Conservation (phyloP, 108 stramenopile genomes). For the Cyclotella kingstonii region DNA sequence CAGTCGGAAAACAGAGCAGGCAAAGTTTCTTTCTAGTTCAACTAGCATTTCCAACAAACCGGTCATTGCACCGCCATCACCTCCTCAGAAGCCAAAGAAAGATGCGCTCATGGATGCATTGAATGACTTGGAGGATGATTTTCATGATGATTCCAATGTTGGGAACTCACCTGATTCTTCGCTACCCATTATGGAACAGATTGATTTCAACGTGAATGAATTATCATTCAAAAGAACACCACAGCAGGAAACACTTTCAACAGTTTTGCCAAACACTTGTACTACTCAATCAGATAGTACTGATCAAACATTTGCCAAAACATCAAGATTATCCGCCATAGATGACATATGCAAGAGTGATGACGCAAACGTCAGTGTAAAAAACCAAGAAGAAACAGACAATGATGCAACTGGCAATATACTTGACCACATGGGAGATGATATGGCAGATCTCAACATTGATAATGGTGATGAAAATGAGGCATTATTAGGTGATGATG, state of each 20-base stretch:
- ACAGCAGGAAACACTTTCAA: neutral
- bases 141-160: constrained; percentile 24
- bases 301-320: neutral
- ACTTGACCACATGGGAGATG: constrained; percentile 35
- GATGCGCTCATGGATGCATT: constrained; percentile 63
- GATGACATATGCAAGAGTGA: neutral
- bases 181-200: constrained; percentile 22
- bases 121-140: constrained; percentile 69
- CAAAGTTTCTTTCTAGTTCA: neutral
- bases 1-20: constrained; percentile 47
- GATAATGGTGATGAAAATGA: constrained; percentile 36
- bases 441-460: constrained; percentile 51
- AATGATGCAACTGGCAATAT: constrained; percentile 4
- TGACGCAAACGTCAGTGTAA: too few relatives aligned
- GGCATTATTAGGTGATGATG: constrained; percentile 51
- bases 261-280: neutral
- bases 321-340: too few relatives aligned
- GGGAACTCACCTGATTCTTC: neutral
- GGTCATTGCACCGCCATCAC: constrained; percentile 26
- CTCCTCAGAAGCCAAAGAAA: constrained; percentile 27
- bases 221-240: neutral
- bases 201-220: constrained; percentile 19
- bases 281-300: neutral
- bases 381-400: too few relatives aligned
- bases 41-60: neutral